These are phyloP conservation scores for Testicularia cyperi DNA, from an alignment of 1,284 basidiomycete species.

Conservation along the genomic window DNA sequence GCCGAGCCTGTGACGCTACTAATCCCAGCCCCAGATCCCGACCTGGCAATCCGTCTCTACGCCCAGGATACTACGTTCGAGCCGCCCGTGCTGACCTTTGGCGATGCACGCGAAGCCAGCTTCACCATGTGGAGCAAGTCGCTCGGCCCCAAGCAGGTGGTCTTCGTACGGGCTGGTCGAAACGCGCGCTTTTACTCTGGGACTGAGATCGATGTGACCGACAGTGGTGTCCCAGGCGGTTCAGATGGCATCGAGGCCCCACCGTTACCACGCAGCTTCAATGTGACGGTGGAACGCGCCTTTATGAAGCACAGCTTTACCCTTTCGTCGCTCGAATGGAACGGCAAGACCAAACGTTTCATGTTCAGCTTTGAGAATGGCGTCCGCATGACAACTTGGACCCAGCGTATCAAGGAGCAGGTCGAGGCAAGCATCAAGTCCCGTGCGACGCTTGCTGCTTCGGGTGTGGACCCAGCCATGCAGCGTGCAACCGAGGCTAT, in stretches of 20 bases:
- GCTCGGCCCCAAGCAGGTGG: conserved; percentile 42
- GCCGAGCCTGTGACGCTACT: conserved; percentile 47
- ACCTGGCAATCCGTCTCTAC: conserved; percentile 49
- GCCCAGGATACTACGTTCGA: conserved; percentile 51
- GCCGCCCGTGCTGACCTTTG: conserved; percentile 52
- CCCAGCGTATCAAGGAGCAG: conserved; percentile 2
- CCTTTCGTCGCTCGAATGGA: conserved; percentile 5
- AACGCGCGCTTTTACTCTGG: conserved; percentile 46
- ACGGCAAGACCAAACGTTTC: conserved; percentile 15
- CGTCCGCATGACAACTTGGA: conserved; percentile 14
- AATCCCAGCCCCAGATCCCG: conserved; percentile 48
- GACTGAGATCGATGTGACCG: conserved; percentile 7
- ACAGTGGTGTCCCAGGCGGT: not conserved
- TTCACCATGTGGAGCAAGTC: conserved; percentile 50
- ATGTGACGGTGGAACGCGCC: conserved; percentile 43
- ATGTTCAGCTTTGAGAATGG: conserved; percentile 48
- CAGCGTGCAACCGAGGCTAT: conserved; percentile 15
- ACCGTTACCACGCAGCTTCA: conserved; percentile 31
- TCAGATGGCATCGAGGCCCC: conserved; percentile 2
- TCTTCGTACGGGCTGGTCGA: conserved; percentile 49
- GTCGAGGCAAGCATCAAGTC: conserved; percentile 6
- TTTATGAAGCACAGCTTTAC: conserved; percentile 50
- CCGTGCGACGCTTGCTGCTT: not conserved
- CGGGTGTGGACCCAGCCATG: not conserved
- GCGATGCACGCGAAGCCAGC: conserved; percentile 18